phyloP scores from a whole-genome alignment of 768 basidiomycete species.

The Rhodotorula sphaerocarpa region DNA sequence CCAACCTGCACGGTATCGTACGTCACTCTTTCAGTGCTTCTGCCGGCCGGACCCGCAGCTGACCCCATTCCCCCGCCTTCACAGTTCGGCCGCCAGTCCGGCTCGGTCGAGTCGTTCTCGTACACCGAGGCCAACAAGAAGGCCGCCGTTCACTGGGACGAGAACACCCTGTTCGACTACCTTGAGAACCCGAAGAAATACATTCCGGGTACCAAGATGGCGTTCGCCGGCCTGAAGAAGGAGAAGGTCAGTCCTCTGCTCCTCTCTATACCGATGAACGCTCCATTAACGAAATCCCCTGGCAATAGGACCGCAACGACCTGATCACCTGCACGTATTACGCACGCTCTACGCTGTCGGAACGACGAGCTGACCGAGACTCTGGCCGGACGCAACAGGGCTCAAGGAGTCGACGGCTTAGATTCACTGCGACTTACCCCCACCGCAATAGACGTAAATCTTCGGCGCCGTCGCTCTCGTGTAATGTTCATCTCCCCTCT shows the following conservation, averaged over 20 bases:
- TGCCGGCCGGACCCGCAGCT: not conserved
- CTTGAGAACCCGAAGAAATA: slow-evolving; percentile 90
- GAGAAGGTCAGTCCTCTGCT: slow-evolving; percentile 54
- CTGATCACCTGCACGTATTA: slow-evolving; percentile 57
- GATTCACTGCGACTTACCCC: too few relatives aligned
- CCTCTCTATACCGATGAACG: too few relatives aligned
- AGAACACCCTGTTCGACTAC: slow-evolving; percentile 84
- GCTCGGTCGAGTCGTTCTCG: slow-evolving; percentile 73
- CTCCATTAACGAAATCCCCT: too few relatives aligned
- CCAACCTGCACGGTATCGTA: slow-evolving; percentile 72
- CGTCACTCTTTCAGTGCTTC: not conserved
- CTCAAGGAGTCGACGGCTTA: not conserved
- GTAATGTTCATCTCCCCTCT: too few relatives aligned
- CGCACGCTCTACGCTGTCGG: too few relatives aligned
- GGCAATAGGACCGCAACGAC: slow-evolving; percentile 66
- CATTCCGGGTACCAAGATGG: slow-evolving; percentile 36
- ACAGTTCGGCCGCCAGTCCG: slow-evolving; percentile 51
- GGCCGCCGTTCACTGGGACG: slow-evolving; percentile 81
- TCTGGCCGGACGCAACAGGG: not conserved
- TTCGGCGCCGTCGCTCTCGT: too few relatives aligned
- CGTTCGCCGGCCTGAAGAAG: slow-evolving; percentile 97
- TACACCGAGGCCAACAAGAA: slow-evolving; percentile 83
- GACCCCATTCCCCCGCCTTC: not conserved
- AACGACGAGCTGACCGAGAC: too few relatives aligned
- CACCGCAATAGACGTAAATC: too few relatives aligned